phyloP scores from a whole-genome alignment of 495 filamentous ascomycete species.

The Penicillium roqueforti region DNA sequence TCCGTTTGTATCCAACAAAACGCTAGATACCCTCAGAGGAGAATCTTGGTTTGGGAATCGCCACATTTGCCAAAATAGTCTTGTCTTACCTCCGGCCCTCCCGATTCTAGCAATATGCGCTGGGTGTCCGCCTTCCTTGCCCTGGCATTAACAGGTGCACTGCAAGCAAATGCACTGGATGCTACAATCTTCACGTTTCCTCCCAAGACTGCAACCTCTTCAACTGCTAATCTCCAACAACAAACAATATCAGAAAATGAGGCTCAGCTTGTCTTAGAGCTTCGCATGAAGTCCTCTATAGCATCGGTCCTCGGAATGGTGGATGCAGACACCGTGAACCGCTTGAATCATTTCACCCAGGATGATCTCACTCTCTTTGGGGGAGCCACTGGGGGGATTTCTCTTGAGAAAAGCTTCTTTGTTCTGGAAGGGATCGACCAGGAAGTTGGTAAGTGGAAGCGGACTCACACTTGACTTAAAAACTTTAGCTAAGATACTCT shows the following conservation, averaged over 20 bases:
- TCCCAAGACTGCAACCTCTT: neutral
- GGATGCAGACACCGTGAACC: conserved; percentile 42
- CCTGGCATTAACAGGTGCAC: conserved; percentile 22
- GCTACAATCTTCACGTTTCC: conserved; percentile 39
- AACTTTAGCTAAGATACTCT: neutral
- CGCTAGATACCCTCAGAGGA: neutral
- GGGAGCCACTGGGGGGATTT: conserved; percentile 9
- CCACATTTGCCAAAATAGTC: neutral
- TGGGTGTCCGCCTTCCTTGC: conserved; percentile 27
- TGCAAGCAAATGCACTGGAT: conserved; percentile 29
- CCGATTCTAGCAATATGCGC: conserved; percentile 25
- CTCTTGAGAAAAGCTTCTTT: conserved; percentile 34
- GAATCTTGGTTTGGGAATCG: neutral
- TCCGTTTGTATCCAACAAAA: neutral
- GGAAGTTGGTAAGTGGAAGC: conserved; percentile 34
- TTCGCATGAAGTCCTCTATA: conserved; percentile 49
- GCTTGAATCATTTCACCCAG: conserved; percentile 49
- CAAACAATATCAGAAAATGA: conserved; percentile 37
- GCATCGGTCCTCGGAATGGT: conserved; percentile 44
- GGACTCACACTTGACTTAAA: neutral
- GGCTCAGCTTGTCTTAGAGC: conserved; percentile 52
- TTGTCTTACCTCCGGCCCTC: neutral
- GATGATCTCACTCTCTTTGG: conserved; percentile 39
- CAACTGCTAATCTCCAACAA: neutral
- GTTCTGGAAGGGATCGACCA: conserved; percentile 46